Percentiles rank a stretch among this genome's conserved stretches.
These are phyloP conservation scores for Fusarium marasasianum DNA, from an alignment of 2,329 filamentous ascomycete species.

Conservation along the genomic window DNA sequence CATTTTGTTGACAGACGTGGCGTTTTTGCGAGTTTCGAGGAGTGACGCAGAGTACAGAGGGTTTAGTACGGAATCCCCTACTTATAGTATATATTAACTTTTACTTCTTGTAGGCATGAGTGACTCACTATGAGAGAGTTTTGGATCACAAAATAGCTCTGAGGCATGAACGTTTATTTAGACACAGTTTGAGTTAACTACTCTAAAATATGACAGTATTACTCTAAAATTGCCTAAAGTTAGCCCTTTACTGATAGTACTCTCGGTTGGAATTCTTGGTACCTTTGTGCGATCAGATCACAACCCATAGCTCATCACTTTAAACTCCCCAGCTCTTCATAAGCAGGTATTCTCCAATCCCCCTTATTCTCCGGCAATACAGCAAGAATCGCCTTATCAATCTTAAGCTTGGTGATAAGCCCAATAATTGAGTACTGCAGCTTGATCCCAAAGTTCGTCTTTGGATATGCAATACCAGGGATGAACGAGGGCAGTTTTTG, in stretches of 20 bases:
- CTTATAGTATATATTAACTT: neutral
- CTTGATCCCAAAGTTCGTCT: slow-evolving; percentile 43
- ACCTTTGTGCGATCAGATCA: neutral
- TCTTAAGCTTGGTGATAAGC: slow-evolving; percentile 16
- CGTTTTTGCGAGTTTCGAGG: neutral
- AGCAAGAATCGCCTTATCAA: slow-evolving; percentile 23
- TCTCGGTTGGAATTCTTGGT: neutral
- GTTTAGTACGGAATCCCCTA: neutral
- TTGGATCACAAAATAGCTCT: neutral
- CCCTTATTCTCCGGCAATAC: slow-evolving; percentile 19
- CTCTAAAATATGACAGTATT: neutral
- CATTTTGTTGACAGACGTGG: neutral
- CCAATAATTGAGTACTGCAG: slow-evolving; percentile 28
- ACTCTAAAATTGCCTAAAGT: neutral
- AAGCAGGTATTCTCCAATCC: slow-evolving; percentile 22
- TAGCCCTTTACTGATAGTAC: too few relatives aligned
- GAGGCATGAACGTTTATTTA: neutral
- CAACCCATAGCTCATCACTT: neutral
- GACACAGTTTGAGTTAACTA: neutral
- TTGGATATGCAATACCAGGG: slow-evolving; percentile 39
- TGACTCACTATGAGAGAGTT: neutral
- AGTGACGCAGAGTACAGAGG: too few relatives aligned
- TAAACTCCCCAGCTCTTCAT: neutral
- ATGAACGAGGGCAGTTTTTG: slow-evolving; percentile 48
- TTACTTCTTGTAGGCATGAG: neutral